Percentiles rank a stretch among this genome's conserved stretches.
phyloP scores from a whole-genome alignment of 306 rosid species.

The Malus orientalis region DNA sequence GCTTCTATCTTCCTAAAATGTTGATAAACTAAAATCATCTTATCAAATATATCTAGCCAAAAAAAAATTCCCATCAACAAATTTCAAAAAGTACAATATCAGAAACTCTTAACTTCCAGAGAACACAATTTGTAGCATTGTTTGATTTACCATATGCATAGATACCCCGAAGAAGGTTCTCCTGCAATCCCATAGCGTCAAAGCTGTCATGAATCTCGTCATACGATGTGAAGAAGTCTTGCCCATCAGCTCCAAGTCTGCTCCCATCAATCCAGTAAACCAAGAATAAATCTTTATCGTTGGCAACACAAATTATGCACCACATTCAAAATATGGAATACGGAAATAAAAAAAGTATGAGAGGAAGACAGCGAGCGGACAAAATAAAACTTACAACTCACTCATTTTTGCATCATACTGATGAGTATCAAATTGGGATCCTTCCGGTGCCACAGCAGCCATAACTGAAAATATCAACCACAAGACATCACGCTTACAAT shows the following conservation, averaged over 20 bases:
- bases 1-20: background rate
- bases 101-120: background rate
- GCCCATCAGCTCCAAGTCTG: slow-evolving; percentile 53
- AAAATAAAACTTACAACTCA: slow-evolving; percentile 41
- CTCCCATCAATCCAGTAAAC: slow-evolving; percentile 16
- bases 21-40: background rate
- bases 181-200: slow-evolving; percentile 66
- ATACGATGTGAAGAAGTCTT: slow-evolving; percentile 56
- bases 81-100: background rate
- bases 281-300: slow-evolving; percentile 4
- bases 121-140: background rate
- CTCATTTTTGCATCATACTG: slow-evolving; percentile 62
- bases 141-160: slow-evolving; percentile 56
- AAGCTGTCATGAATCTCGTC: slow-evolving; percentile 65
- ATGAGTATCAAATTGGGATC: slow-evolving; percentile 55
- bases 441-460: slow-evolving; percentile 54
- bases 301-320: background rate
- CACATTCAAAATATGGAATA: background rate
- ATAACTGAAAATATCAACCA: slow-evolving; percentile 28
- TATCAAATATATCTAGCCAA: background rate
- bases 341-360: background rate
- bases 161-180: slow-evolving; percentile 68
- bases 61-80: background rate
- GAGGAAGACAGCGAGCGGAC: background rate
- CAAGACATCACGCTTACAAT: background rate